Percentiles rank a stretch among this genome's conserved stretches.
Conservation (phyloP, 148 eudicot genomes). For the Rhododendron henanense region DNA sequence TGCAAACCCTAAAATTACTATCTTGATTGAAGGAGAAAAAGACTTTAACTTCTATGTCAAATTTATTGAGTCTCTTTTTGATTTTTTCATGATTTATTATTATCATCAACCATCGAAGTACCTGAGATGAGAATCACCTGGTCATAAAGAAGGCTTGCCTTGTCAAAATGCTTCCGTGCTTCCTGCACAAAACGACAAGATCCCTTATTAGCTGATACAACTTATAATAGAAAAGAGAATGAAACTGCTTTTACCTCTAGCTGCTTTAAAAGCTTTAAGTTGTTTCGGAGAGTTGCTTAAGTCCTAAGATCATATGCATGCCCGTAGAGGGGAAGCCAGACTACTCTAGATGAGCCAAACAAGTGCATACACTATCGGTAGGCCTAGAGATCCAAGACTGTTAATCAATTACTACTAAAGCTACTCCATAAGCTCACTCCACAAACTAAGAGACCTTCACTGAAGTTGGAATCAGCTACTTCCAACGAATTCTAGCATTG, state of each 20-base stretch:
- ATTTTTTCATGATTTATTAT: neutral
- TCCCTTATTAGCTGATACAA: constrained; percentile 15
- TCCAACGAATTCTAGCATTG: neutral
- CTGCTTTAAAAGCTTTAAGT: neutral
- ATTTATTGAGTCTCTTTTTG: neutral
- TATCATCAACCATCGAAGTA: neutral
- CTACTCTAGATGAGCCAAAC: neutral
- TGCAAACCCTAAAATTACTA: neutral
- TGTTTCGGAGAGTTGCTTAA: neutral
- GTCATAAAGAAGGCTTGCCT: constrained; percentile 87
- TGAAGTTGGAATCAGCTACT: neutral
- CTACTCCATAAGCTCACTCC: neutral
- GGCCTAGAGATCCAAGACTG: neutral
- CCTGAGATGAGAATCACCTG: constrained; percentile 54
- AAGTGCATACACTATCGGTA: neutral
- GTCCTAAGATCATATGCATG: neutral
- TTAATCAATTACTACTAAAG: neutral
- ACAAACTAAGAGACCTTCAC: neutral
- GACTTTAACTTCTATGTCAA: neutral
- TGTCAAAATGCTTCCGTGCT: constrained; percentile 95
- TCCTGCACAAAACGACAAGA: constrained; percentile 54
- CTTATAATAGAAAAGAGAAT: neutral
- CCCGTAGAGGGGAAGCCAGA: neutral
- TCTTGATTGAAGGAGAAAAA: neutral
- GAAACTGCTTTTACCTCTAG: neutral